Evolutionary conservation across 2,329 filamentous ascomycete genomes (phyloP), one percentile per base, ranked within the genome.

Genomic region (Pyrenophora seminiperda): DNA sequence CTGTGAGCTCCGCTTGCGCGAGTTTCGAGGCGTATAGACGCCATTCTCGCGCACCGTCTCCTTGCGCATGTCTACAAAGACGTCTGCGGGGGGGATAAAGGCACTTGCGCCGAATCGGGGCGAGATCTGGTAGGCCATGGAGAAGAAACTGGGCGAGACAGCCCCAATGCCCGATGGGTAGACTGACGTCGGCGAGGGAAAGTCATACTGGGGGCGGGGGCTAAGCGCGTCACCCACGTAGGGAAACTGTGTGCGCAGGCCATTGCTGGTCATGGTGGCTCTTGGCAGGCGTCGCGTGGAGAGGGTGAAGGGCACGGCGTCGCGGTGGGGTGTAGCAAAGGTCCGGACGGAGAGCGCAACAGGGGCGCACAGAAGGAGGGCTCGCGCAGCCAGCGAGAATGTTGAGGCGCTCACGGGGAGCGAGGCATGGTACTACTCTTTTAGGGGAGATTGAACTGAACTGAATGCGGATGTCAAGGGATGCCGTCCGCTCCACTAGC

Each of bases 41-140:
- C 64, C 66, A 22, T 61, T 61, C 32, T 64, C 64, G 41, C 61
- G 61, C 17, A 61, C 59, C 2, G 63, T 61, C 22, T 63, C 66
- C 43, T 62, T 61, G 52, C 63, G 64, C 14, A 59, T 59, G 22
- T 73, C 70, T 5, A 60, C 60, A 39, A 74, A 71, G 46, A 74
- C 69, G 30, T 74, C 67, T 30, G 70, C 63, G n/a, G 70, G 70
- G 14, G 71, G 71, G 3, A 74, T 68, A 45, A 73, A 72, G 42
- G 66, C 68, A 45, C 65, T 71, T 47, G 68, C 62, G 34, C 65
- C 68, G 42, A 71, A 73, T 20, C 67, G 67, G 15, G 69, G 67
- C 29, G 68, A 68, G 46, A 65, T 71, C 44, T 68, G 66, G 64
- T 70, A 71, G 51, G 67, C 66, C 66, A 71, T 70, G 45, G 67